Conservation (phyloP, 2,329 filamentous ascomycete genomes). For the Hymenoscyphus infarciens region DNA sequence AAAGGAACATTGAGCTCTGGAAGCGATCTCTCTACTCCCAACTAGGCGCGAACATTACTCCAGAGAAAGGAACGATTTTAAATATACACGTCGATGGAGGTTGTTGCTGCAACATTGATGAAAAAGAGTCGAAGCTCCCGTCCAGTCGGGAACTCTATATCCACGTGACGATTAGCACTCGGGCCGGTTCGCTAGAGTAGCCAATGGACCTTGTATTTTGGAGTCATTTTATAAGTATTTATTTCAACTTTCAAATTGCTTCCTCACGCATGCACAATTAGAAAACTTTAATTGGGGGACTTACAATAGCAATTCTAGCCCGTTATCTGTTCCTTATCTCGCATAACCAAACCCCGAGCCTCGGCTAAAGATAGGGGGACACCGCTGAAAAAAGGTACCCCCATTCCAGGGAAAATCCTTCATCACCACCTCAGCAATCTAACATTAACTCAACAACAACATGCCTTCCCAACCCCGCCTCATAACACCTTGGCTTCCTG, state of each 20-base stretch:
- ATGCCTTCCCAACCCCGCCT: background rate
- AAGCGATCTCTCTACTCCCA: background rate
- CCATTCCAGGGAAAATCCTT: background rate
- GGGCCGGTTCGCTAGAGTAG: background rate
- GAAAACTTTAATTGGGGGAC: background rate
- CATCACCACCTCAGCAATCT: background rate
- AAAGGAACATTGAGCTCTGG: background rate
- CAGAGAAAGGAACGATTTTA: background rate
- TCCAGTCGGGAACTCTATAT: too few species aligned
- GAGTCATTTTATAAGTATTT: background rate
- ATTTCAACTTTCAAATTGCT: background rate
- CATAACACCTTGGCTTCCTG: slow-evolving; percentile 7
- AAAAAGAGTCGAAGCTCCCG: background rate
- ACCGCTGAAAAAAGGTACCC: background rate
- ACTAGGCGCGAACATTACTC: background rate
- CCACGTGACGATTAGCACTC: background rate
- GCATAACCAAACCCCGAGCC: background rate
- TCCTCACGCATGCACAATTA: background rate
- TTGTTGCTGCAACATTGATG: background rate
- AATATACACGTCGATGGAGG: background rate
- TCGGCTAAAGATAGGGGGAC: slow-evolving; percentile 1
- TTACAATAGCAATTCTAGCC: background rate
- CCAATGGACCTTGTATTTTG: background rate
- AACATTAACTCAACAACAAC: background rate
- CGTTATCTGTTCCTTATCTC: background rate